Conservation (phyloP, 2,329 filamentous ascomycete genomes). For the Fusarium transvaalense region DNA sequence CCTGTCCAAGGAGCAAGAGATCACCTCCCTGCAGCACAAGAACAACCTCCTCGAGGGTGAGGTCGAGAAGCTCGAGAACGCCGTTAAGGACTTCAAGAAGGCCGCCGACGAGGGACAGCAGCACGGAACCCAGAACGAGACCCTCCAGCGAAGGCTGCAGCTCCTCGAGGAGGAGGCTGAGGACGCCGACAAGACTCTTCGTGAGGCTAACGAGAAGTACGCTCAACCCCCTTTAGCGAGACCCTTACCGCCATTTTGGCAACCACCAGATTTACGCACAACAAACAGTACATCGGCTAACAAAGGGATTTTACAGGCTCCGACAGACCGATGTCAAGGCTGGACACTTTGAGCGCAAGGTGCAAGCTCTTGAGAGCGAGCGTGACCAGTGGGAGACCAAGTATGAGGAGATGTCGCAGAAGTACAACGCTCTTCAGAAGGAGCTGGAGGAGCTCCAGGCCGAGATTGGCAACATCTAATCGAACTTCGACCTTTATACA, state of each 20-base stretch:
- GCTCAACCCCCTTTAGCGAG: conserved; percentile 53
- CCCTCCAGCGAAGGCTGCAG: conserved; percentile 90
- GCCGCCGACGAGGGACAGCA: conserved; percentile 84
- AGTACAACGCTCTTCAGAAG: conserved; percentile 85
- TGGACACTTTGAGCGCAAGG: conserved; percentile 99
- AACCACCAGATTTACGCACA: conserved; percentile 15
- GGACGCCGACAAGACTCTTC: conserved; percentile 93
- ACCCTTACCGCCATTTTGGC: conserved; percentile 44
- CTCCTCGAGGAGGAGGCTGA: conserved; percentile 98
- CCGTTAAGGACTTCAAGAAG: conserved; percentile 89
- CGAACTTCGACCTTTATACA: conserved; percentile 29
- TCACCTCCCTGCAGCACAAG: conserved; percentile 95
- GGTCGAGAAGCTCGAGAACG: conserved; percentile 90
- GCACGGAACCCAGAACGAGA: conserved; percentile 90
- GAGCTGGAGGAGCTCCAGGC: conserved; percentile 90
- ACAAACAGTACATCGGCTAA: conserved; percentile 30
- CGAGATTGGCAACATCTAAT: conserved; percentile 94
- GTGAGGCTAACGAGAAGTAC: conserved; percentile 99
- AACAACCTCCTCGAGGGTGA: conserved; percentile 90
- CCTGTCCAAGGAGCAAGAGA: conserved; percentile 96
- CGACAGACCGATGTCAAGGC: conserved; percentile 99
- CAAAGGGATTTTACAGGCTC: conserved; percentile 70
- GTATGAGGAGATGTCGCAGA: conserved; percentile 97
- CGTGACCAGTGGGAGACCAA: conserved; percentile 96
- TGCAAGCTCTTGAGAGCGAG: conserved; percentile 92